Base-by-base conservation (phyloP, 2,329 filamentous ascomycete genomes). In the Tolypocladium sp. region DNA sequence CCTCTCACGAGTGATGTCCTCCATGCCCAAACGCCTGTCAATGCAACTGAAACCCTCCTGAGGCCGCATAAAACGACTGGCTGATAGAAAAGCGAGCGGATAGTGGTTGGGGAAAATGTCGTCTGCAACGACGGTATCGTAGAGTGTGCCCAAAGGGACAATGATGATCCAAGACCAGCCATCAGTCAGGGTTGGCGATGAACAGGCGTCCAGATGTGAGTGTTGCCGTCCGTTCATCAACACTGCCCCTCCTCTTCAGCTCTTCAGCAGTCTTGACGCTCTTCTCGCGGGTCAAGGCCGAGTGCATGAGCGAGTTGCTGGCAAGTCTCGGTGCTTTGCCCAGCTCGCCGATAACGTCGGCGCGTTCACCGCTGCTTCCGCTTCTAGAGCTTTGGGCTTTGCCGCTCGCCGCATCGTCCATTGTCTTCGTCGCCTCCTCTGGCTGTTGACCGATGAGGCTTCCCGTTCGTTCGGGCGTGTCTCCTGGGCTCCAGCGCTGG, bases 111-210 rank as follows among this genome's bases (percentile, higher is more conserved):
- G 30, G n/a, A n/a, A 37, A 9, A 35, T 35, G 49, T 37, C 5
- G 30, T 37, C 10, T 13, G 49, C 20, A 53, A 22, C 49, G 49
- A 53, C 30, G 49, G 30, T 37, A 53, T 53, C 49, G 33, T 35
- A 37, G 27, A 20, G 33, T 13, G 30, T 53, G 20, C 15, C 30
- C 13, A 27, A 25, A 52, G 20, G 30, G 25, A 40, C 13, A 37
- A 13, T 17, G 15, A 9, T 35, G 25, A 27, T 33, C 2, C 46
- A 42, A 35, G 22, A 33, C 13, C n/a, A 17, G 12, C 33, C 15
- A 40, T 64, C 74, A 83, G 73, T 94, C 91, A 22, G 91, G 91
- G 73, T 95, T 95, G 66, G 91, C 91, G 69, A 95, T 92, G 73
- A 90, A 94, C 60, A 95, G 80, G 62, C 90, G 83, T 55, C 86